Conservation (phyloP, 495 filamentous ascomycete species). For the Cercophora newfieldiana region DNA sequence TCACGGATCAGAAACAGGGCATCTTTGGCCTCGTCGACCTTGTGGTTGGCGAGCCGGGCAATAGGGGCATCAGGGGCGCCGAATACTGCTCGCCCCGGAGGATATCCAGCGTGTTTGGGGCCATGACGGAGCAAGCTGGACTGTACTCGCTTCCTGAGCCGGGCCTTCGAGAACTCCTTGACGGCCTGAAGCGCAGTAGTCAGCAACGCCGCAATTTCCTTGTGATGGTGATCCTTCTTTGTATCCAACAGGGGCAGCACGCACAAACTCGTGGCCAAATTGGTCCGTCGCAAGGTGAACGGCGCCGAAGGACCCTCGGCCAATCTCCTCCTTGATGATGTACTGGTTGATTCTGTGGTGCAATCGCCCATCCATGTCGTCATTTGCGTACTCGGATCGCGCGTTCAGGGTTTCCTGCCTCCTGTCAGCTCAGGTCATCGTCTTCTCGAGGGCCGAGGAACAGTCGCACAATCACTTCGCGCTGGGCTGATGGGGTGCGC, state of each 20-base stretch:
- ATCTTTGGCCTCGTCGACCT: constrained; percentile 65
- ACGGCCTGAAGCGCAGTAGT: constrained; percentile 62
- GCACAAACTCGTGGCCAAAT: constrained; percentile 89
- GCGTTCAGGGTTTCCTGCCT: constrained; percentile 92
- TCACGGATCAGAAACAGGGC: constrained; percentile 87
- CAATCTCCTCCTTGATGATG: constrained; percentile 91
- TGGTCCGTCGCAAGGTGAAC: constrained; percentile 92
- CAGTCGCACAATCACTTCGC: constrained; percentile 63
- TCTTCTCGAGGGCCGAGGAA: neutral
- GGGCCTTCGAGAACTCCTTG: constrained; percentile 95
- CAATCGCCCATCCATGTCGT: constrained; percentile 71
- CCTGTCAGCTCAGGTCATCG: neutral
- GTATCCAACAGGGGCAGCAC: constrained; percentile 38
- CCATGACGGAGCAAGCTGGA: constrained; percentile 76
- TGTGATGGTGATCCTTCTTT: neutral
- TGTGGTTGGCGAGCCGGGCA: constrained; percentile 47
- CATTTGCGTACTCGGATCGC: constrained; percentile 79
- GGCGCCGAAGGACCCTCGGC: constrained; percentile 90
- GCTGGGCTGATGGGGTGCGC: constrained; percentile 67
- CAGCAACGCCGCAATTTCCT: neutral
- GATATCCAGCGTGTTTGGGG: constrained; percentile 44
- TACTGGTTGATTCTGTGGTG: constrained; percentile 94
- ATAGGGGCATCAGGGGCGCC: constrained; percentile 67
- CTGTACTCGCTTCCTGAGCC: constrained; percentile 88
- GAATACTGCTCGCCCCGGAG: constrained; percentile 40